These are phyloP conservation scores for Monosporascus sp. DNA, from an alignment of 2,329 filamentous ascomycete species.

Conservation along the genomic window DNA sequence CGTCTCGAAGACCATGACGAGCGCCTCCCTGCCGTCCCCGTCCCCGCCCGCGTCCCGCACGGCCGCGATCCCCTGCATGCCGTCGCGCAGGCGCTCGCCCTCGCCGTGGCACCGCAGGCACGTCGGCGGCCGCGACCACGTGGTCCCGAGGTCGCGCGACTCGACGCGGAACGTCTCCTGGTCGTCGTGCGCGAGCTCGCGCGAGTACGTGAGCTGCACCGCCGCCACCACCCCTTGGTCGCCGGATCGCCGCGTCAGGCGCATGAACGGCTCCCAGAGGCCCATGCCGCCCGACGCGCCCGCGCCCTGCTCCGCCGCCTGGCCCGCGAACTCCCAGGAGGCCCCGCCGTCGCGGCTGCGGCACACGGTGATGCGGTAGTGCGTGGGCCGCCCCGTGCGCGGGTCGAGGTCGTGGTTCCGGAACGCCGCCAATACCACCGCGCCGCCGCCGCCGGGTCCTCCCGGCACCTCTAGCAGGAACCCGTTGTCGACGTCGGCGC, in stretches of 20 bases:
- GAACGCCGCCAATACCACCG: slow-evolving; percentile 39
- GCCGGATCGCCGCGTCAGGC: slow-evolving; percentile 25
- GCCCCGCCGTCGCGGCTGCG: slow-evolving; percentile 37
- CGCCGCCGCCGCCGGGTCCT: slow-evolving; percentile 1
- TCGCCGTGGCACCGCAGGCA: slow-evolving; percentile 32
- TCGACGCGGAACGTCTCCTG: slow-evolving; percentile 44
- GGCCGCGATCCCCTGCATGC: slow-evolving; percentile 38
- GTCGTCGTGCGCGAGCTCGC: slow-evolving; percentile 38
- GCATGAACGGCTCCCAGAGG: slow-evolving; percentile 46
- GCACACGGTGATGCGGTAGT: slow-evolving; percentile 46
- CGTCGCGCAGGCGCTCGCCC: slow-evolving; percentile 32
- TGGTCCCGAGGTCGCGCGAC: slow-evolving; percentile 35
- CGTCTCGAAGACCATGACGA: slow-evolving; percentile 42
- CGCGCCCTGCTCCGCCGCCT: slow-evolving; percentile 37
- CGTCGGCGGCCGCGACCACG: slow-evolving; percentile 33
- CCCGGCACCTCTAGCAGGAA: slow-evolving; percentile 37
- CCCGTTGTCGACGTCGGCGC: slow-evolving; percentile 41
- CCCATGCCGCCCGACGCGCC: slow-evolving; percentile 36
- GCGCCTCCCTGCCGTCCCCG: slow-evolving; percentile 28
- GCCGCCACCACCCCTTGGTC: slow-evolving; percentile 30
- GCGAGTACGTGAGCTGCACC: slow-evolving; percentile 40
- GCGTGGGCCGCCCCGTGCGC: slow-evolving; percentile 23
- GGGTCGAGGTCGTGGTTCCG: slow-evolving; percentile 39
- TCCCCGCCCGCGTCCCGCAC: slow-evolving; percentile 19
- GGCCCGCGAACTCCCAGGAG: slow-evolving; percentile 36